phyloP scores from a whole-genome alignment of 2,329 filamentous ascomycete genomes.

The Neofusicoccum laricinum region DNA sequence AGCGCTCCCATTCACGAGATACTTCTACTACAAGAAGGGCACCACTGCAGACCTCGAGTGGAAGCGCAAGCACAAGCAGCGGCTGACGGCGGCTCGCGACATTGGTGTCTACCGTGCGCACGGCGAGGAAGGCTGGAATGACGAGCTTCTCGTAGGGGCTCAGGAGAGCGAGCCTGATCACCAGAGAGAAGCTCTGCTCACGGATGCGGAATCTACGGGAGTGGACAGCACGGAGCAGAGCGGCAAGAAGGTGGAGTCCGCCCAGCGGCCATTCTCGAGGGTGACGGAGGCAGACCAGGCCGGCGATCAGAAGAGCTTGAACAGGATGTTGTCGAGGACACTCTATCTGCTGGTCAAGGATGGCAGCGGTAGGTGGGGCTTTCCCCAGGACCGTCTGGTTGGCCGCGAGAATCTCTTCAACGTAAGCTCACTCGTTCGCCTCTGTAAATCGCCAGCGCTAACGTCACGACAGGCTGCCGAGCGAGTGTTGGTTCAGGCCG shows the following conservation, averaged over 20 bases:
- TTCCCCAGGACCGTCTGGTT: conserved; percentile 70
- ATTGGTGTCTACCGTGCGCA: conserved; percentile 81
- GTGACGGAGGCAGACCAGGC: conserved; percentile 74
- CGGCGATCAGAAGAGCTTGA: conserved; percentile 73
- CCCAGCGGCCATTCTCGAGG: conserved; percentile 69
- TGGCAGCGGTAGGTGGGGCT: conserved; percentile 71
- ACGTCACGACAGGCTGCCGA: conserved; percentile 68
- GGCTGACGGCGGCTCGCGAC: conserved; percentile 76
- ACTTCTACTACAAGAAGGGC: conserved; percentile 93
- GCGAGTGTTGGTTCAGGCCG: conserved; percentile 71
- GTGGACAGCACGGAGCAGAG: conserved; percentile 40
- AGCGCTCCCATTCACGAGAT: conserved; percentile 78
- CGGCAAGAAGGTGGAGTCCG: conserved; percentile 55
- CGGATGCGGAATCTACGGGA: conserved; percentile 79
- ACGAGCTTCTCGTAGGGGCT: conserved; percentile 79
- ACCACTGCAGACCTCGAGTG: conserved; percentile 83
- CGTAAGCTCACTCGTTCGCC: conserved; percentile 53
- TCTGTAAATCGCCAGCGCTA: background rate
- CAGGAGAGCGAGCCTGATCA: conserved; percentile 61
- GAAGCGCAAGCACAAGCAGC: conserved; percentile 78
- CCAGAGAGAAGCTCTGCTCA: conserved; percentile 66
- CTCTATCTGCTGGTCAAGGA: conserved; percentile 83
- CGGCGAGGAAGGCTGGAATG: conserved; percentile 76
- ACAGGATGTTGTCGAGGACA: conserved; percentile 75
- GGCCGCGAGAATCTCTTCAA: conserved; percentile 75